phyloP scores from a whole-genome alignment of 1,139 yeast genomes.

The Yamadazyma pseudoaaseri region DNA sequence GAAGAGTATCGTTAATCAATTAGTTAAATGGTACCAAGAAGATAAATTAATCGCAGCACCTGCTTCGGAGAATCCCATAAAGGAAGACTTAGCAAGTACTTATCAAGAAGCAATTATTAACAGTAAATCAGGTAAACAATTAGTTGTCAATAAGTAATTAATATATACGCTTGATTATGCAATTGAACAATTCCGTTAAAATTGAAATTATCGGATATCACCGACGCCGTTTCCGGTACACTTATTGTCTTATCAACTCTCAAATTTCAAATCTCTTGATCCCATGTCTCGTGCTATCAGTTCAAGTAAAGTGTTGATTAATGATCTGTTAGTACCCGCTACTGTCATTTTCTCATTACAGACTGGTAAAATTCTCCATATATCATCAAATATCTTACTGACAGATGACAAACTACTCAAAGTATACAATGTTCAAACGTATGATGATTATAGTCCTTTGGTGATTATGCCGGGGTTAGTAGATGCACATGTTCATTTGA shows the following conservation, averaged over 20 bases:
- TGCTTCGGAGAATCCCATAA: slow-evolving; percentile 45
- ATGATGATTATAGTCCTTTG: slow-evolving; percentile 59
- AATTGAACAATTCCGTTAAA: neutral
- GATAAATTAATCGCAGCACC: slow-evolving; percentile 66
- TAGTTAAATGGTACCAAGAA: slow-evolving; percentile 64
- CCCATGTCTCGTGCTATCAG: slow-evolving; percentile 63
- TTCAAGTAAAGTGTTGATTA: slow-evolving; percentile 62
- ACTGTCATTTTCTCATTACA: slow-evolving; percentile 62
- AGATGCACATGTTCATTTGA: slow-evolving; percentile 89
- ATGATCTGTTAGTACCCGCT: slow-evolving; percentile 54
- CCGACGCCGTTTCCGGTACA: neutral
- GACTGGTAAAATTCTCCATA: slow-evolving; percentile 64
- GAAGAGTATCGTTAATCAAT: slow-evolving; percentile 53
- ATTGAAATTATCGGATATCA: neutral
- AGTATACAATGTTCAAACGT: slow-evolving; percentile 42
- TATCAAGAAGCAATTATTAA: slow-evolving; percentile 54
- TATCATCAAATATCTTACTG: slow-evolving; percentile 31
- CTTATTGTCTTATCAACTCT: slow-evolving; percentile 1
- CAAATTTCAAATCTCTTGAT: neutral
- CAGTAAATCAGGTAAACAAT: slow-evolving; percentile 44
- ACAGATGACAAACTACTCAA: slow-evolving; percentile 36
- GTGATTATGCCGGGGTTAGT: slow-evolving; percentile 86
- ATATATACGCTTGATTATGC: neutral
- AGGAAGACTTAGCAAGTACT: slow-evolving; percentile 50
- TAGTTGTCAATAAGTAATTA: slow-evolving; percentile 24